These are phyloP conservation scores for Lentinula aciculospora DNA, from an alignment of 768 basidiomycete species.

Conservation along the genomic window DNA sequence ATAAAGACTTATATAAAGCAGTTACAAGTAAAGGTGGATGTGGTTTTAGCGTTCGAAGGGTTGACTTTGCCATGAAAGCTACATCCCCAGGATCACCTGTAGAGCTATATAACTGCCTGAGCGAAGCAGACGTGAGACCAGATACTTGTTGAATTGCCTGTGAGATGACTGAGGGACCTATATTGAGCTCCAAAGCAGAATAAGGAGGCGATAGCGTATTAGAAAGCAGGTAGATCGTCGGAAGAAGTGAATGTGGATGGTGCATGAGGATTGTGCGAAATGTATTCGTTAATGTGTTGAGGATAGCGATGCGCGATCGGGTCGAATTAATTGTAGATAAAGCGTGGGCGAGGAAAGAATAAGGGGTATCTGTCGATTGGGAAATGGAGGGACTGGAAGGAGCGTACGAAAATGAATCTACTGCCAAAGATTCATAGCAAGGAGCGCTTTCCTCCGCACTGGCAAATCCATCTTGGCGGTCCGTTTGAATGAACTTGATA, in stretches of 20 bases:
- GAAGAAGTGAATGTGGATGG: slow-evolving; percentile 64
- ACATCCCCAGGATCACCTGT: slow-evolving; percentile 87
- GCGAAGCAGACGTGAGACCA: slow-evolving; percentile 50
- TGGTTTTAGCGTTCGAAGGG: slow-evolving; percentile 65
- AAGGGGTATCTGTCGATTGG: slow-evolving; percentile 40
- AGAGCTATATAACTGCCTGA: slow-evolving; percentile 62
- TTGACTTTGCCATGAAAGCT: slow-evolving; percentile 78
- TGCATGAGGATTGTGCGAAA: slow-evolving; percentile 61
- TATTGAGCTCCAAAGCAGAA: slow-evolving; percentile 60
- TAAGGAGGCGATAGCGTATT: slow-evolving; percentile 78
- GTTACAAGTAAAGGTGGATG: slow-evolving; percentile 62
- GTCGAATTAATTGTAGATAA: slow-evolving; percentile 58
- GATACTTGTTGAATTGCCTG: slow-evolving; percentile 71
- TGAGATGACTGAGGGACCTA: slow-evolving; percentile 63
- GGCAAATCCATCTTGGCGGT: background rate
- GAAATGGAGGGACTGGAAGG: slow-evolving; percentile 39
- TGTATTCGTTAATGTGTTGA: slow-evolving; percentile 68
- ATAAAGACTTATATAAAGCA: slow-evolving; percentile 60
- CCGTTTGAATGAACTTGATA: background rate
- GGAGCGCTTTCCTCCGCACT: background rate
- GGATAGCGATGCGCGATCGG: slow-evolving; percentile 65
- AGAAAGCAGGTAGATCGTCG: slow-evolving; percentile 78
- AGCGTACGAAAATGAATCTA: slow-evolving; percentile 46
- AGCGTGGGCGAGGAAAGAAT: slow-evolving; percentile 64
- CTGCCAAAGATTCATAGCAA: slow-evolving; percentile 28